Evolutionary conservation across 2,329 filamentous ascomycete species (phyloP).

Genomic region (Geosmithia morbida): DNA sequence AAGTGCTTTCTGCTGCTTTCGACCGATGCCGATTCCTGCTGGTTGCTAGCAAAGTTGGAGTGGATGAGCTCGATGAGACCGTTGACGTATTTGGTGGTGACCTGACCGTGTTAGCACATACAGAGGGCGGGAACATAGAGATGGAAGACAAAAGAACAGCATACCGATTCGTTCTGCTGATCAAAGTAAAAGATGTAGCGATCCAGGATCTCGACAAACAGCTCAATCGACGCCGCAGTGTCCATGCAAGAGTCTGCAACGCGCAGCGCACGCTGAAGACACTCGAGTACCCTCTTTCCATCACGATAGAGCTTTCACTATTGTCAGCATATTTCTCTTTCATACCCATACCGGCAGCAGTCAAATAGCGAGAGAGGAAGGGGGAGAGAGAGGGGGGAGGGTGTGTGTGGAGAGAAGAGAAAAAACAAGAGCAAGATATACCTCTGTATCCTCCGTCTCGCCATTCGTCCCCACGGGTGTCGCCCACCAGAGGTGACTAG

Average conservation of each 20-base stretch:
- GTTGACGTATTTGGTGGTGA: conserved; percentile 96
- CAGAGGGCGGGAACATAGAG: neutral
- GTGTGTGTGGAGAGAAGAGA: neutral
- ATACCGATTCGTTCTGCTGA: conserved; percentile 88
- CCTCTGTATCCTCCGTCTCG: conserved; percentile 69
- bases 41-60: conserved; percentile 79
- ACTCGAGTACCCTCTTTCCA: conserved; percentile 92
- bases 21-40: conserved; percentile 65
- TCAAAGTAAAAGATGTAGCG: conserved; percentile 99
- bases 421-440: too few species aligned
- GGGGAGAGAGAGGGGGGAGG: too few species aligned
- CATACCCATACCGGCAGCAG: too few species aligned
- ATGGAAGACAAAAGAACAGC: conserved; percentile 8
- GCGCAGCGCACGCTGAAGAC: conserved; percentile 82
- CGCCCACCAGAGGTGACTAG: conserved; percentile 96
- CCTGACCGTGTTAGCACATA: conserved; percentile 17
- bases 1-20: conserved; percentile 92
- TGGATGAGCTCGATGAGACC: conserved; percentile 97
- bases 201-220: conserved; percentile 97
- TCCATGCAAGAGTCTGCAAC: conserved; percentile 99
- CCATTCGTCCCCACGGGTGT: conserved; percentile 64
- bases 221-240: conserved; percentile 86
- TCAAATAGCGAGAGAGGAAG: too few species aligned
- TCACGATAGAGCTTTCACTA: conserved; percentile 75
- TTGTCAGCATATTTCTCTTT: conserved; percentile 8